These are phyloP conservation scores for Dryadomyces quercus-mongolicae DNA, from an alignment of 2,329 filamentous ascomycete species.

Conservation along the genomic window DNA sequence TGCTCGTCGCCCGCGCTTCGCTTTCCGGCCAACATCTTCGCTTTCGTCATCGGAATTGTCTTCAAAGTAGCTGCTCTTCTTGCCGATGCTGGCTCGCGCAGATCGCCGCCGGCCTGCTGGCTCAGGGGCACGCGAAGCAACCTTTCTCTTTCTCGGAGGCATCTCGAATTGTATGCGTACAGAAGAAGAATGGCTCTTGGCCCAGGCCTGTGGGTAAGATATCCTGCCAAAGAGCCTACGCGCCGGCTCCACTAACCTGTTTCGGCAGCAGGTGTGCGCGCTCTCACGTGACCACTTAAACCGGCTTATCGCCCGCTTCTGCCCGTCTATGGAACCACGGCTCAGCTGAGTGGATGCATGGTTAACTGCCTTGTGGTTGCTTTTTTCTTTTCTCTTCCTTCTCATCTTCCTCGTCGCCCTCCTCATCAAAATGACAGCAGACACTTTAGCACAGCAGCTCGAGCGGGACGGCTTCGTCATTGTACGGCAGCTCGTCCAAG, in stretches of 20 bases:
- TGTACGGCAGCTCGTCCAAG: slow-evolving; percentile 50
- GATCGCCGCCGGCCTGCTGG: slow-evolving; percentile 31
- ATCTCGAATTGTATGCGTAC: slow-evolving; percentile 14
- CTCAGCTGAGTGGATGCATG: not conserved
- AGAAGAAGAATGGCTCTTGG: not conserved
- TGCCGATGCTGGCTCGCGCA: slow-evolving; percentile 27
- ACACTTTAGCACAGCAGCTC: slow-evolving; percentile 38
- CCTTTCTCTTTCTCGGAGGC: slow-evolving; percentile 27
- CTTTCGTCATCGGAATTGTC: slow-evolving; percentile 14
- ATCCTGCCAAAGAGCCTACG: not conserved
- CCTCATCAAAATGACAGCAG: not conserved
- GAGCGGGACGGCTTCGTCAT: slow-evolving; percentile 64
- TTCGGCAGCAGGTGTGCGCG: not conserved
- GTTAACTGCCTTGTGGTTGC: too few relatives aligned
- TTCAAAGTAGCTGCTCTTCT: slow-evolving; percentile 42
- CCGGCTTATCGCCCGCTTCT: not conserved
- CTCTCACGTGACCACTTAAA: slow-evolving; percentile 6
- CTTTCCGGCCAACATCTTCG: not conserved
- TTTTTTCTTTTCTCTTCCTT: not conserved
- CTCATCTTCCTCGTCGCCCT: not conserved
- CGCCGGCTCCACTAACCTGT: too few relatives aligned
- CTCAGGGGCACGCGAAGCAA: slow-evolving; percentile 12
- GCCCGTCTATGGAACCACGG: not conserved
- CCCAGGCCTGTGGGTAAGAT: not conserved
- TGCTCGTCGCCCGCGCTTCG: not conserved